Base-by-base conservation (phyloP, 257 asterid genomes). In the Gentiana macrophylla region DNA sequence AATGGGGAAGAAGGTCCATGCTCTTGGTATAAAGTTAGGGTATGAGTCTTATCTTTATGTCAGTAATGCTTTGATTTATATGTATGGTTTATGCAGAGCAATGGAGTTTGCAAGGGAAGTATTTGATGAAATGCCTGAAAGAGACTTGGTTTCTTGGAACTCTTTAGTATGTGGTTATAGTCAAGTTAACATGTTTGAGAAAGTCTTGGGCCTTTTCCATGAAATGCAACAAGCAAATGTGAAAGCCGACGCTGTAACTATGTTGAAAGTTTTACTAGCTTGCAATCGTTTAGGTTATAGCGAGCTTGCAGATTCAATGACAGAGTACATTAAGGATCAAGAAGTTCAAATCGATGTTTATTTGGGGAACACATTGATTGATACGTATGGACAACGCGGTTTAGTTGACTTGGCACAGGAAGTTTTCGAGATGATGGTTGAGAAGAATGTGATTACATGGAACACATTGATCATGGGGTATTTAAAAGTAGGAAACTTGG, bases 81-180 rank as follows among this genome's bases (percentile, higher is more conserved):
- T 68, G 77, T 64, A 68, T 48, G 70, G 62, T 24, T 61, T 55
- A 13, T 71, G 78, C 56, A 72, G 77, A 48, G 70, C 64, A 32
- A 45, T 62, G 64, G 44, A 24, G 51, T 44, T 41, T 54, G 64
- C 75, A 5, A 10, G 66, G 51, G 15, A 59, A 32, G 9, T 65
- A 33, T 71, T 75, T 34, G 72, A 71, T 54, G 78, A 64, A 62
- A 71, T 75, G 67, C 37, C 49, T 37, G 75, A 64, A 0, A 64
- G 49, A 56, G 81, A 75, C 53, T 62, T 71, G 53, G 66, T 71
- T n/a, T 71, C 80, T 38, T 75, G 81, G 81, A 75, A 70, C 57
- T 75, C 78, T 2, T 62, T 75, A 66, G 68, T 75, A 47, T 75
- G 81, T 41, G 81, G 81, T 53, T 75, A 75, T 62, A 50, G 70